Conservation (phyloP, 2,329 filamentous ascomycete genomes). For the Bipolaris zeicola region DNA sequence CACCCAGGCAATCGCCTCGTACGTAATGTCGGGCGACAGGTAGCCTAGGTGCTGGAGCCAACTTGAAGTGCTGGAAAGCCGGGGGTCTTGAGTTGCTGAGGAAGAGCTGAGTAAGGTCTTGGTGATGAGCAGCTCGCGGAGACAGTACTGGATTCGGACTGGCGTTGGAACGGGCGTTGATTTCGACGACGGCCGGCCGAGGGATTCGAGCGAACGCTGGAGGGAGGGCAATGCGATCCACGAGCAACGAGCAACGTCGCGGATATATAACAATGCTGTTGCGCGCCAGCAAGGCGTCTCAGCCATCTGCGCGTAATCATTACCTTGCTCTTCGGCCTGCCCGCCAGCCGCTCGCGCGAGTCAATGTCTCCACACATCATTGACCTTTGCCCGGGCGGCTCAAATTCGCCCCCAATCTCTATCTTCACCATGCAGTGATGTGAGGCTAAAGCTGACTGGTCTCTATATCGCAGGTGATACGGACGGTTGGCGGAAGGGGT, state of each 20-base stretch:
- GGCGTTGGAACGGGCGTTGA: background rate
- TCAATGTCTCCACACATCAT: background rate
- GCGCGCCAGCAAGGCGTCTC: background rate
- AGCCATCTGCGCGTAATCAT: constrained; percentile 3
- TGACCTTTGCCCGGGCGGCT: background rate
- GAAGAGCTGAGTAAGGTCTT: constrained; percentile 13
- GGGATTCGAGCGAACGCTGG: background rate
- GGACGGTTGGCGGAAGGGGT: background rate
- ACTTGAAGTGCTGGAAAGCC: background rate
- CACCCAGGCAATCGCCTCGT: constrained; percentile 16
- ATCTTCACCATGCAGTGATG: background rate
- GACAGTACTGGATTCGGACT: background rate
- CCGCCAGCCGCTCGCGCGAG: background rate
- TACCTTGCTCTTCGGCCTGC: background rate
- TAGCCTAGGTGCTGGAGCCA: constrained; percentile 3
- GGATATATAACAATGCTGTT: background rate
- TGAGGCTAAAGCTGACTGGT: background rate
- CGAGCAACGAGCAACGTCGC: background rate
- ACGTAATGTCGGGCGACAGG: constrained; percentile 23
- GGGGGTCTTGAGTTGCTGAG: constrained; percentile 5
- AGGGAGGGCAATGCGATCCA: too few species aligned
- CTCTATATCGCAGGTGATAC: background rate
- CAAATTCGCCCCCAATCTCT: background rate
- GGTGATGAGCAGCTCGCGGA: constrained; percentile 1
- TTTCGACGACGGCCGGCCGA: background rate